These are phyloP conservation scores for Sarocladium brachiariae DNA, from an alignment of 2,329 filamentous ascomycete species.

Conservation along the genomic window DNA sequence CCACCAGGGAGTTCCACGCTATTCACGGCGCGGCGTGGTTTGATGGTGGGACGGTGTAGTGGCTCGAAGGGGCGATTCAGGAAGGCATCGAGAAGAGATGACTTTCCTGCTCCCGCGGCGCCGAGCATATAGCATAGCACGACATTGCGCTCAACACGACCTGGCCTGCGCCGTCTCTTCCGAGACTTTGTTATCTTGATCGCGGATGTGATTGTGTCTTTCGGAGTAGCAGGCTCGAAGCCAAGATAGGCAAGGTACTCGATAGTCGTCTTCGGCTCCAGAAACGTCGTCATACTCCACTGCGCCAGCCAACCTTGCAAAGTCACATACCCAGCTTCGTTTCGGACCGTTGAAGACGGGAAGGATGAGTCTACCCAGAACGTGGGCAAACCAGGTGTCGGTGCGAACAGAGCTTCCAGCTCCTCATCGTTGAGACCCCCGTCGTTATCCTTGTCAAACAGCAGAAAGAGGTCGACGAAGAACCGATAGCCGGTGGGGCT, in stretches of 20 bases:
- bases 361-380: slow-evolving; percentile 89
- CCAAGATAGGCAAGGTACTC: slow-evolving; percentile 95
- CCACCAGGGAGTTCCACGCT: slow-evolving; percentile 93
- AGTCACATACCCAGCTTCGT: slow-evolving; percentile 91
- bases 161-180: slow-evolving; percentile 74
- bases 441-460: slow-evolving; percentile 97
- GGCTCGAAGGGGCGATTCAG: slow-evolving; percentile 79
- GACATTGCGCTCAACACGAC: slow-evolving; percentile 87
- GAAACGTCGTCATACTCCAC: slow-evolving; percentile 99
- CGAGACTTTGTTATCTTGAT: slow-evolving; percentile 89
- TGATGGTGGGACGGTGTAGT: slow-evolving; percentile 88
- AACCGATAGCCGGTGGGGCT: slow-evolving; percentile 94
- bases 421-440: slow-evolving; percentile 85
- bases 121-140: slow-evolving; percentile 91
- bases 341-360: slow-evolving; percentile 87
- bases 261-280: slow-evolving; percentile 88
- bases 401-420: slow-evolving; percentile 79
- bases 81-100: slow-evolving; percentile 83
- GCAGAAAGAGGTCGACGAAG: slow-evolving; percentile 90
- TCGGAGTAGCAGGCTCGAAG: slow-evolving; percentile 75
- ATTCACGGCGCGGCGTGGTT: slow-evolving; percentile 88
- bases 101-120: slow-evolving; percentile 81
- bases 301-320: slow-evolving; percentile 97
- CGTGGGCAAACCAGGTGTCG: slow-evolving; percentile 79
- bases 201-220: slow-evolving; percentile 71